These are phyloP conservation scores for Globisporangium apiculatum DNA, from an alignment of 352 stramenopile genomes.

Conservation along the genomic window DNA sequence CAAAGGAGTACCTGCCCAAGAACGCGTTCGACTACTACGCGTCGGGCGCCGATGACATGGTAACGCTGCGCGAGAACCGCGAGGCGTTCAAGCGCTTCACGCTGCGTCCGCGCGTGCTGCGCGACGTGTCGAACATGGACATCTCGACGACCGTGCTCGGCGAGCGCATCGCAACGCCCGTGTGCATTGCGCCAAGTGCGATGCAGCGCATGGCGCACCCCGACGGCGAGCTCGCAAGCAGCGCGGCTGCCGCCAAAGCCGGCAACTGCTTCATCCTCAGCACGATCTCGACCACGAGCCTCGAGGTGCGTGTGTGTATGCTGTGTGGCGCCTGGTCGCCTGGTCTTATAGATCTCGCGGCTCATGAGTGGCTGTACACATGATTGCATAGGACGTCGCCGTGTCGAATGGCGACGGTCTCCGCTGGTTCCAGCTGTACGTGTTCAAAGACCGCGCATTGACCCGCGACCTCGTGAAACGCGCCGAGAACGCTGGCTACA, in stretches of 20 bases:
- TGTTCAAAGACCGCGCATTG: conserved; percentile 92
- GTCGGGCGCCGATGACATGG: conserved; percentile 92
- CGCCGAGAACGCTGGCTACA: conserved; percentile 92
- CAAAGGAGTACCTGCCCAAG: conserved; percentile 85
- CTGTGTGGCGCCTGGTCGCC: too few species aligned
- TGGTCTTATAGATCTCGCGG: too few species aligned
- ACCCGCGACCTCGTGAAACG: conserved; percentile 87
- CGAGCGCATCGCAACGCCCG: conserved; percentile 84
- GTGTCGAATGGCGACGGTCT: conserved; percentile 65
- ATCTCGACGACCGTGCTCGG: conserved; percentile 90
- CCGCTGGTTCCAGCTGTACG: conserved; percentile 95
- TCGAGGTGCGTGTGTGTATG: conserved; percentile 43
- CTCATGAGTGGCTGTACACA: not conserved
- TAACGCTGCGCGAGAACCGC: conserved; percentile 67
- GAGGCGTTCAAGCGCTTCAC: conserved; percentile 90
- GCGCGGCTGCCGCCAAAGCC: conserved; percentile 71
- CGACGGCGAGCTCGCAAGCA: conserved; percentile 88
- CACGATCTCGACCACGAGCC: conserved; percentile 88
- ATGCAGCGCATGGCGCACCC: conserved; percentile 95
- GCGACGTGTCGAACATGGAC: conserved; percentile 91
- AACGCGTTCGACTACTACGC: conserved; percentile 91
- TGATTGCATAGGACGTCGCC: conserved; percentile 32
- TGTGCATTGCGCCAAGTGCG: conserved; percentile 89
- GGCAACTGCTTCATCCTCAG: conserved; percentile 91
- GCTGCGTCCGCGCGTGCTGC: conserved; percentile 92